Evolutionary conservation across 805 yeast species (phyloP).

Genomic region (Starmerella geochares): DNA sequence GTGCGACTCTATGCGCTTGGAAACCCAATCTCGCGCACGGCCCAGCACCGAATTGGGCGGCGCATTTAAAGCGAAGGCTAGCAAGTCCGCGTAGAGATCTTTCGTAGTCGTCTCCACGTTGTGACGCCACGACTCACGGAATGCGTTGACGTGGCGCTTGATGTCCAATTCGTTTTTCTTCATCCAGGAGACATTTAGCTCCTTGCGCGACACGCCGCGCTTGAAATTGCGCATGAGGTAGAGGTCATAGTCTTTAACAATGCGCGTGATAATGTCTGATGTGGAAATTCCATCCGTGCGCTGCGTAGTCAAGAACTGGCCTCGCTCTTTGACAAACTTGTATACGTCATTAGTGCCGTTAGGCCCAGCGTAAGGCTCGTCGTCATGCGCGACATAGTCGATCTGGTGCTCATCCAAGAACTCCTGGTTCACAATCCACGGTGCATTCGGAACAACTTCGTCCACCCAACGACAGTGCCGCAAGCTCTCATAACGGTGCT

Average conservation of each 20-base stretch:
- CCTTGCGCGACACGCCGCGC: conserved; percentile 93
- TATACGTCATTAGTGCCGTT: conserved; percentile 87
- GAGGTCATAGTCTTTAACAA: conserved; percentile 91
- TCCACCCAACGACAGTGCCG: conserved; percentile 96
- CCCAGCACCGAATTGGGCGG: conserved; percentile 25
- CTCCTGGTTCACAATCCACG: conserved; percentile 85
- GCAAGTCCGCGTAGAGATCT: conserved; percentile 73
- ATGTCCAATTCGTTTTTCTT: conserved; percentile 93
- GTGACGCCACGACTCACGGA: conserved; percentile 75
- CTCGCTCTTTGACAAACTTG: conserved; percentile 79
- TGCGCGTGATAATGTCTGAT: conserved; percentile 88
- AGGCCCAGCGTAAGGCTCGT: conserved; percentile 75
- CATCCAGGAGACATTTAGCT: conserved; percentile 92
- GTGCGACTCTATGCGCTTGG: conserved; percentile 24
- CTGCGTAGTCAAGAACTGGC: conserved; percentile 88
- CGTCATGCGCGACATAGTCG: conserved; percentile 97
- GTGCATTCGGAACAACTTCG: conserved; percentile 88
- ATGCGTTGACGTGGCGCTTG: conserved; percentile 79
- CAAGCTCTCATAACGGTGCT: conserved; percentile 82
- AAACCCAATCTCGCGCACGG: conserved; percentile 32
- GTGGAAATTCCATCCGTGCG: conserved; percentile 95
- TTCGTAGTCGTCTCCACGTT: conserved; percentile 57
- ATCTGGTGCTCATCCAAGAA: conserved; percentile 69
- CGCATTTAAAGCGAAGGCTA: conserved; percentile 25
- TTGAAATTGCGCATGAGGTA: conserved; percentile 95